Percentiles rank a stretch among this genome's conserved stretches.
These are phyloP conservation scores for Zasmidium cellare DNA, from an alignment of 2,329 filamentous ascomycete species.

Conservation along the genomic window DNA sequence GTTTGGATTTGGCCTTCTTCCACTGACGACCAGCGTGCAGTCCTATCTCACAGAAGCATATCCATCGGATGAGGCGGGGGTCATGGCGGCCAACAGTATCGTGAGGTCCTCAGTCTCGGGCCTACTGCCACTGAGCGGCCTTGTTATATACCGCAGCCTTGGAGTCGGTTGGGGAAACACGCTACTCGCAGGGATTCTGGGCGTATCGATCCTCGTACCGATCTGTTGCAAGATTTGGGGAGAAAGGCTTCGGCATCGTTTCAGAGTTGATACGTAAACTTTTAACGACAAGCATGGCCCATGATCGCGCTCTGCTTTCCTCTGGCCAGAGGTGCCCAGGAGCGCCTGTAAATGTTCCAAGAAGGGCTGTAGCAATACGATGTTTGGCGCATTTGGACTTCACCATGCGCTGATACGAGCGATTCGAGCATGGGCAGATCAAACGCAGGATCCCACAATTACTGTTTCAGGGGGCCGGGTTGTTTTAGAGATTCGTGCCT, in stretches of 20 bases:
- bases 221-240: not conserved
- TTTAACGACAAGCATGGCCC: not conserved
- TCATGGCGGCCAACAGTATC: slow-evolving; percentile 65
- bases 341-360: too few species aligned
- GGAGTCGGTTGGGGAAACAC: slow-evolving; percentile 2
- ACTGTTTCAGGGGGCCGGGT: too few species aligned
- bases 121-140: slow-evolving; percentile 29
- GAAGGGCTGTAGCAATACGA: too few species aligned
- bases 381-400: too few species aligned
- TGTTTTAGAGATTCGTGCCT: too few species aligned
- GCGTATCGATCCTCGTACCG: slow-evolving; percentile 46
- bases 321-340: too few species aligned
- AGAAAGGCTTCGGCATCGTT: not conserved
- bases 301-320: not conserved
- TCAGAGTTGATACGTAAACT: not conserved
- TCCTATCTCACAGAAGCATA: slow-evolving; percentile 64
- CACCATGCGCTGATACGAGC: too few species aligned
- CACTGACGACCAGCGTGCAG: not conserved
- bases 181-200: slow-evolving; percentile 44
- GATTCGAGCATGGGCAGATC: too few species aligned
- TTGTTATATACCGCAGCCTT: slow-evolving; percentile 3
- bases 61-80: slow-evolving; percentile 60
- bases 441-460: too few species aligned
- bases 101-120: slow-evolving; percentile 50
- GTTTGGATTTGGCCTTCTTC: not conserved